Evolutionary conservation across 495 filamentous ascomycete genomes (phyloP), one percentile per base, ranked within the genome.

Genomic region (Pyronema domesticum): DNA sequence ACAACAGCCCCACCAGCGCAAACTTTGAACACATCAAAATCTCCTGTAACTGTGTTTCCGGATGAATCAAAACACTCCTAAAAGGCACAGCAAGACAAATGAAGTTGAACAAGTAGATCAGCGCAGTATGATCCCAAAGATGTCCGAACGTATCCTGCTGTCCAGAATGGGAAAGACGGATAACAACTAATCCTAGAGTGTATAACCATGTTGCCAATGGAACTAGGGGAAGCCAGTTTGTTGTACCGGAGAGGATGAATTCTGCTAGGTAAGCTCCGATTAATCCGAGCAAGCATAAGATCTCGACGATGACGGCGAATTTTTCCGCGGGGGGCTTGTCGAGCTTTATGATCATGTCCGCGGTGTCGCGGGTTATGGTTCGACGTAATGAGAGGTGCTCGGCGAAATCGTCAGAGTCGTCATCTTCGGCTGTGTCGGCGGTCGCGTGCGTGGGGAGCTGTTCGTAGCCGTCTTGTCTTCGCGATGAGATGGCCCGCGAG

Each of bases 81-180:
- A 96, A 91, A 6, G 86, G 68, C 57, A 86, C 69, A 14, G 85
- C 57, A 1, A 75, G 73, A 62, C 89, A 80, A 35, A 89, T 60
- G 85, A 91, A 95, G 62, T 87, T 83, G 50, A 82, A 71, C 51
- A 74, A 73, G 66, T 99, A 99, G n/a, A 96, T 74, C 45, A 74
- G 69, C 7, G 87, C 81, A 0, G 93, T 96, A 68, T 99, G 91
- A 58, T 87, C 86, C 93, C 93, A 99, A 8, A 96, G 68, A 40
- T 76, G 74, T 13, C 83, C 82, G 19, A 88, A 75, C 0, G 71
- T 73, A 15, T 62, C 58, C 50, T 62, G 63, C 13, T 37, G 42
- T 8, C 19, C 46, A 60, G 80, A 80, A 53, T 87, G 73, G 33
- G 84, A 71, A 49, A 95, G 71, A 11, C 91, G 81, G 6, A 85